phyloP scores from a whole-genome alignment of 83 land plant genomes.

The Thuja plicata region DNA sequence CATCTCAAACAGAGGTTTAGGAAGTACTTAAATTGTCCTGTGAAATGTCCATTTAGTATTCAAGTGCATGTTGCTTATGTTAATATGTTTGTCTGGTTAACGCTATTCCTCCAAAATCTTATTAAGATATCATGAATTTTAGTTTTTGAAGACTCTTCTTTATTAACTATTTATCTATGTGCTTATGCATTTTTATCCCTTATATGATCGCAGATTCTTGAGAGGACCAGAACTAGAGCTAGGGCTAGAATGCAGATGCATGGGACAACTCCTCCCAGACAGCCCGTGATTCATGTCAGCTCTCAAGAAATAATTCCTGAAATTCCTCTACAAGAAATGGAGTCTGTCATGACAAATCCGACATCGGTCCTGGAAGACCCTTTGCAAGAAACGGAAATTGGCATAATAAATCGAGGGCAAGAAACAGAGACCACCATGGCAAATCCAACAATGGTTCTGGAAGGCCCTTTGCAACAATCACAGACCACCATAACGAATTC shows the following conservation, averaged over 20 bases:
- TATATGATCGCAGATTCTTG: background rate
- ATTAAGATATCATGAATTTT: background rate
- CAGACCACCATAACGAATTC: no score
- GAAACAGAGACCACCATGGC: no score
- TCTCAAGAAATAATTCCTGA: background rate
- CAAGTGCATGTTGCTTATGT: background rate
- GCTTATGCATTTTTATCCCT: background rate
- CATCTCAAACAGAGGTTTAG: no score
- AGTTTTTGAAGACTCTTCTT: background rate
- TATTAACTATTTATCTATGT: background rate
- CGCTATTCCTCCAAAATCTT: background rate
- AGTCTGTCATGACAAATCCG: background rate
- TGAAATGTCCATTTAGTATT: no score
- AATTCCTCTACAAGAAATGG: background rate
- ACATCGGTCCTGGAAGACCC: background rate
- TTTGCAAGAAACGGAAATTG: background rate
- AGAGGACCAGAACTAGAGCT: background rate
- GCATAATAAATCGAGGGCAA: background rate
- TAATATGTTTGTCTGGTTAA: background rate
- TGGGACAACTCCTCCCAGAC: background rate
- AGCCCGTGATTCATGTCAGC: background rate
- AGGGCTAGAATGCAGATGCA: background rate
- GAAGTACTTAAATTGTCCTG: no score
- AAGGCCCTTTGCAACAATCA: no score
- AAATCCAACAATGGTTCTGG: no score